Conservation (phyloP, 331 rosid genomes). For the Saraca asoca region DNA sequence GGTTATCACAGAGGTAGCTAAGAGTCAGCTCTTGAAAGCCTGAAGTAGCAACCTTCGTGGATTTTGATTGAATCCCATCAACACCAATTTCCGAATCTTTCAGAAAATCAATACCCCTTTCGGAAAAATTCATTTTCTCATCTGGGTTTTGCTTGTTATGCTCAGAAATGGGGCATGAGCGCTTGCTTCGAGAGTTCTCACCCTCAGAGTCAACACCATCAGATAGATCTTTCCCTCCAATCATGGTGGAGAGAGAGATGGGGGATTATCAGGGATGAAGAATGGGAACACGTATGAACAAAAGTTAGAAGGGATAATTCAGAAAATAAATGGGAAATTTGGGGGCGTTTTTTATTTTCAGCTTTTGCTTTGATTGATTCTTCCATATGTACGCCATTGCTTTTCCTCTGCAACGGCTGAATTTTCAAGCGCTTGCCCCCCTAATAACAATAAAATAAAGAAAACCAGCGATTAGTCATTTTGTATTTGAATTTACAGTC, state of each 20-base stretch:
- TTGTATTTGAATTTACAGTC: too few species aligned
- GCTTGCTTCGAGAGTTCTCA: conserved; percentile 79
- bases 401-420: conserved; percentile 46
- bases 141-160: conserved; percentile 40
- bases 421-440: conserved; percentile 24
- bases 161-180: conserved; percentile 55
- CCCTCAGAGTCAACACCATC: conserved; percentile 55
- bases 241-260: conserved; percentile 46
- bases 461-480: too few species aligned
- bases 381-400: conserved; percentile 4
- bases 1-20: conserved; percentile 77
- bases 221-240: conserved; percentile 58
- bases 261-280: background rate
- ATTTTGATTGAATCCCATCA: conserved; percentile 49
- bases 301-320: conserved; percentile 32
- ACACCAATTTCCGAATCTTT: conserved; percentile 56
- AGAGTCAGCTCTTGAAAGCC: conserved; percentile 81
- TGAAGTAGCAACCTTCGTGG: conserved; percentile 43
- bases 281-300: background rate
- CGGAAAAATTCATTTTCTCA: conserved; percentile 43
- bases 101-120: conserved; percentile 48
- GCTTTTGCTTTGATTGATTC: conserved; percentile 40
- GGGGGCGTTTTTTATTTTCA: background rate
- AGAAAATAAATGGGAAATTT: conserved; percentile 38
- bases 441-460: too few species aligned